Conservation (phyloP, 208 protist genomes). For the Porcisia deanei region DNA sequence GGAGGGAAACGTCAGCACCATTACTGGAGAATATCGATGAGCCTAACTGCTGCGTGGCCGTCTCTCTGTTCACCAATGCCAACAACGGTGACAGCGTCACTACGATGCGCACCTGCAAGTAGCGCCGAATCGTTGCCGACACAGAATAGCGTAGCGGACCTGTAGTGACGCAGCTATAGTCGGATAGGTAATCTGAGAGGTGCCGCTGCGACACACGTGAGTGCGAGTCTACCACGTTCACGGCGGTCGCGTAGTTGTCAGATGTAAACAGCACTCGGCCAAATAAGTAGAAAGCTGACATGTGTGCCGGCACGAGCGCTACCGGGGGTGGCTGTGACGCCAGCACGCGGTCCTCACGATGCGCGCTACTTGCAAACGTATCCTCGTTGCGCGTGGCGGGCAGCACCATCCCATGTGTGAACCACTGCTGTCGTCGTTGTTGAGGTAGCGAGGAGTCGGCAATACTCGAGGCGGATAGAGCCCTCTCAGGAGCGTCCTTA, state of each 20-base stretch:
- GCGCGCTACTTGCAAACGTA: conserved; percentile 35
- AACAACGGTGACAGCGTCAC: conserved; percentile 50
- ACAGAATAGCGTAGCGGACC: conserved; percentile 66
- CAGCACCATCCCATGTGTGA: conserved; percentile 51
- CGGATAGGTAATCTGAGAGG: conserved; percentile 47
- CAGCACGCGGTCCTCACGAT: conserved; percentile 21
- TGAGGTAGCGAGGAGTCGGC: background rate
- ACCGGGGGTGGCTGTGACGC: conserved; percentile 18
- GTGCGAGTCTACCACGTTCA: conserved; percentile 40
- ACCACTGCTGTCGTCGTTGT: background rate
- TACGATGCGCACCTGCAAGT: conserved; percentile 48
- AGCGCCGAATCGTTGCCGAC: conserved; percentile 53
- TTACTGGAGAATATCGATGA: background rate
- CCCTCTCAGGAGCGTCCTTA: background rate
- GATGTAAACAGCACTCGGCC: conserved; percentile 40
- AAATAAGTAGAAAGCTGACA: conserved; percentile 27
- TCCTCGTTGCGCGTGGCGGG: conserved; percentile 45
- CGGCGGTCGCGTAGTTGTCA: conserved; percentile 47
- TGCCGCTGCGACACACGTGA: background rate
- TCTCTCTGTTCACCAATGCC: background rate
- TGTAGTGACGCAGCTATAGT: conserved; percentile 50
- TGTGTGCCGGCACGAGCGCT: conserved; percentile 25
- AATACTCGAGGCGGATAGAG: background rate
- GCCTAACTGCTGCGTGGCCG: background rate
- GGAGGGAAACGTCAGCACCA: background rate